These are phyloP conservation scores for Ceratopteris richardii DNA, from an alignment of 75 land plant genomes.

Conservation along the genomic window DNA sequence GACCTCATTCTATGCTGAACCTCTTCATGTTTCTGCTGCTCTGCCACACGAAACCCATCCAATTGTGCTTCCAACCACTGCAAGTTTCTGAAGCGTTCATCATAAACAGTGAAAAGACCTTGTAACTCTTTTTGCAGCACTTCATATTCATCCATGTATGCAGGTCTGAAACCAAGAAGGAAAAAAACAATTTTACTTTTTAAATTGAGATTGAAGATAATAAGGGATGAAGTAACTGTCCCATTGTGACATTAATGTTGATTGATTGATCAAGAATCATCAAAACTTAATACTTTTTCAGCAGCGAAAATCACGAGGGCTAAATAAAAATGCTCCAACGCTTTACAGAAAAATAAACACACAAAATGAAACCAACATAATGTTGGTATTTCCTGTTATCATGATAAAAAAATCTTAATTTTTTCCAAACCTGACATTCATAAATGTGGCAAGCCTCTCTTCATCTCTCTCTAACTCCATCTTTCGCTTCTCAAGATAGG, in stretches of 20 bases:
- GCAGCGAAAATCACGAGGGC: not conserved
- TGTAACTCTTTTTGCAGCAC: slow-evolving; percentile 20
- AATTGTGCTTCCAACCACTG: slow-evolving; percentile 27
- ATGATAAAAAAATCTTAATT: too few species aligned
- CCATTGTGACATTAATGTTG: not conserved
- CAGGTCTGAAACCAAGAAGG: slow-evolving; percentile 15
- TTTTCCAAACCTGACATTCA: slow-evolving; percentile 20
- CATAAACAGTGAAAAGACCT: slow-evolving; percentile 13
- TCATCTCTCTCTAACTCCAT: slow-evolving; percentile 20
- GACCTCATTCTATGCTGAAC: slow-evolving; percentile 13
- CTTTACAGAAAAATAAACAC: not conserved
- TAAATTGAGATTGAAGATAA: not conserved
- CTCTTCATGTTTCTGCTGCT: slow-evolving; percentile 26
- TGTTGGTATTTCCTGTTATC: too few species aligned
- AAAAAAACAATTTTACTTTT: not conserved
- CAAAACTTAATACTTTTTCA: not conserved
- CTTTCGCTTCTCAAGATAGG: slow-evolving; percentile 19
- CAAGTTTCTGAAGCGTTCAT: slow-evolving; percentile 24
- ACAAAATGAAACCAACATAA: not conserved
- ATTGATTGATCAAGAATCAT: not conserved
- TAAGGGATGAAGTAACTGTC: not conserved
- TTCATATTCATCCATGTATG: slow-evolving; percentile 31
- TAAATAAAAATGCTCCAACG: not conserved
- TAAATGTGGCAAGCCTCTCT: slow-evolving; percentile 20
- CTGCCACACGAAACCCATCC: slow-evolving; percentile 13